Conservation (phyloP, 2,329 filamentous ascomycete species). For the Claviceps digitariae region DNA sequence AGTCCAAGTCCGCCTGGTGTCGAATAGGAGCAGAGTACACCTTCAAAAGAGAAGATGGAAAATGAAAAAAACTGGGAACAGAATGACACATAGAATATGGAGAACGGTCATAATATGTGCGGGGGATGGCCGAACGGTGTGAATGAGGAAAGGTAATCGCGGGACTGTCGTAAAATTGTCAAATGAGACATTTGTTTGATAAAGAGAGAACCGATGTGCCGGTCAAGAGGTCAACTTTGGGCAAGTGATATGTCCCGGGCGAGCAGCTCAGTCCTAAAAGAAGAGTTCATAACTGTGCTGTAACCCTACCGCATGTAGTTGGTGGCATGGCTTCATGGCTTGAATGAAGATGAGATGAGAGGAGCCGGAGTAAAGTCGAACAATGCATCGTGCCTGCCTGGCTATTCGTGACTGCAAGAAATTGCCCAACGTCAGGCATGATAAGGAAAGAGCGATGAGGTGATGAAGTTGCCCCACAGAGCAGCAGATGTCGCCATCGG, state of each 20-base stretch:
- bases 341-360: neutral
- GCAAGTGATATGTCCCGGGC: neutral
- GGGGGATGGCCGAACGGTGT: neutral
- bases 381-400: neutral
- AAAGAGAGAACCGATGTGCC: neutral
- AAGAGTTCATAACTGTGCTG: neutral
- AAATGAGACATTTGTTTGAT: too few species aligned
- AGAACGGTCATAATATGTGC: neutral
- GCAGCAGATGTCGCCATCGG: slow-evolving; percentile 7
- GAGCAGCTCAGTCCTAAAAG: neutral
- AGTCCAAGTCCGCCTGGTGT: neutral
- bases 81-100: neutral
- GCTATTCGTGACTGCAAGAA: neutral
- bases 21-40: neutral
- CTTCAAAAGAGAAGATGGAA: neutral
- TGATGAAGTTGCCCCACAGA: slow-evolving; percentile 4
- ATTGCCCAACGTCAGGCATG: neutral
- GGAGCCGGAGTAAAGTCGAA: neutral
- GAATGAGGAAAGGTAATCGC: neutral
- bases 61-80: neutral
- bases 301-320: neutral
- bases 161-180: neutral
- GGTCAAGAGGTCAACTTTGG: neutral
- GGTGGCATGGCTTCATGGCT: neutral
- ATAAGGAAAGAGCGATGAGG: slow-evolving; percentile 6